These are phyloP conservation scores for Coemansia sp. DNA, from an alignment of 192 early-diverging fungal genomes.

Conservation along the genomic window DNA sequence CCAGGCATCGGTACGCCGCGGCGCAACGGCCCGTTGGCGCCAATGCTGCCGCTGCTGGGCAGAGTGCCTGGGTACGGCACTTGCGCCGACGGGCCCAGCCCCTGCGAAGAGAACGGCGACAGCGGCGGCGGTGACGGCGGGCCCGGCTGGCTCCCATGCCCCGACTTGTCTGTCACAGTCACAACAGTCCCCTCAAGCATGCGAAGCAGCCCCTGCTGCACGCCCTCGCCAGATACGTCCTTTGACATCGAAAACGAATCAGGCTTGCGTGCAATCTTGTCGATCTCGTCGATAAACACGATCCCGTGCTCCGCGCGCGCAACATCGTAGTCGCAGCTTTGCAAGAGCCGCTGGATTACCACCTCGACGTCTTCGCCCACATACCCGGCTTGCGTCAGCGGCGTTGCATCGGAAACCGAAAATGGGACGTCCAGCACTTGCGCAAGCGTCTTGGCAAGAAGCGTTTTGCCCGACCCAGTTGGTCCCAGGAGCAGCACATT, in stretches of 20 bases:
- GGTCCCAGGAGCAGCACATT: constrained; percentile 85
- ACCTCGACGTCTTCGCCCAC: constrained; percentile 90
- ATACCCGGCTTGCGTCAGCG: constrained; percentile 89
- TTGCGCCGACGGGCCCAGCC: constrained; percentile 21
- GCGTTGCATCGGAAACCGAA: constrained; percentile 86
- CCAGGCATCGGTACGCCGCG: constrained; percentile 37
- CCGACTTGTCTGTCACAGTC: constrained; percentile 79
- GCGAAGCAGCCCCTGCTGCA: constrained; percentile 80
- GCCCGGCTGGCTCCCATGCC: constrained; percentile 31
- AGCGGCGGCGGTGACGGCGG: constrained; percentile 14
- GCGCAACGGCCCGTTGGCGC: constrained; percentile 20
- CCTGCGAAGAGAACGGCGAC: constrained; percentile 30
- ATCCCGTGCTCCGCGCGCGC: constrained; percentile 81
- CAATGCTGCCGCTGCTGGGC: constrained; percentile 8
- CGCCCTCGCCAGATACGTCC: constrained; percentile 92
- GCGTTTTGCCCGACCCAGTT: constrained; percentile 82
- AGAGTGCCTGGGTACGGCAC: constrained; percentile 21
- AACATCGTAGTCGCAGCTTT: constrained; percentile 87
- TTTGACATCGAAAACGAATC: constrained; percentile 72
- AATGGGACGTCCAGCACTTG: constrained; percentile 83
- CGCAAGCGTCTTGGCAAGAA: constrained; percentile 78
- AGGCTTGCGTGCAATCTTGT: constrained; percentile 81
- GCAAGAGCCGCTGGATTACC: constrained; percentile 78
- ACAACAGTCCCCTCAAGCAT: constrained; percentile 90
- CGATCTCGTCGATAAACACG: constrained; percentile 91